Base-by-base conservation (phyloP, 2,329 filamentous ascomycete species). In the Fusarium marasasianum region DNA sequence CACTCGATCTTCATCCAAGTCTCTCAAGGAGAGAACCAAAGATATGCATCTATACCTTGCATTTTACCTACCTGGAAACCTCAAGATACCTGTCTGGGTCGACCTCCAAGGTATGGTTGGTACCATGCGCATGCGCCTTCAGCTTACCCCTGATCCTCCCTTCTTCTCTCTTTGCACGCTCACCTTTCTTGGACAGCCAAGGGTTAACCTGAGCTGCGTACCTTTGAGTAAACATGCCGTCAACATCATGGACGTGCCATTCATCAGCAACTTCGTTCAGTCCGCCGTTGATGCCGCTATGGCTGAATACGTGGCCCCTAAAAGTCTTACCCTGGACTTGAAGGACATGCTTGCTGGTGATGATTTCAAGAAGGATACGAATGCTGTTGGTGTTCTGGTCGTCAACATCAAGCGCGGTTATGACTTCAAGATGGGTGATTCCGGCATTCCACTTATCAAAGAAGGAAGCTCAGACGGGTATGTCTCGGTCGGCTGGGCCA, bases 331-430 rank as follows among this genome's bases (percentile, higher is more conserved):
- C 0, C 84, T 94, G 11, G 91, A 94, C 78, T 83, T 95, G 40
- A 93, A 94, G 79, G 91, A 93, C 68, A 94, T 94, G 91, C 87
- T 95, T 18, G 87, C 93, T 13, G 93, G 93, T 8, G 92, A 94
- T 66, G 92, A 94, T 76, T 94, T 92, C 84, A 94, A 94, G 81
- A 94, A 94, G 79, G 92, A 94, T 71, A 93, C 92, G 1, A 82
- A 83, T 37, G 86, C 90, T 5, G 86, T 89, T 38, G 92, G 93
- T 24, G 87, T 94, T 3, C 79, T 95, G 3, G 86, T 92, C 72
- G 86, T 94, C 15, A 87, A 87, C 48, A 91, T 94, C 79, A 91
- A 91, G 77, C 86, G 87, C 31, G 93, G 92, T 0, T 89, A 87
- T 47, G 91, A 90, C 41, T 94, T 94, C 83, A 94, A 93, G 77